Conservation (phyloP, 768 basidiomycete species). For the Sutorius australiensis region DNA sequence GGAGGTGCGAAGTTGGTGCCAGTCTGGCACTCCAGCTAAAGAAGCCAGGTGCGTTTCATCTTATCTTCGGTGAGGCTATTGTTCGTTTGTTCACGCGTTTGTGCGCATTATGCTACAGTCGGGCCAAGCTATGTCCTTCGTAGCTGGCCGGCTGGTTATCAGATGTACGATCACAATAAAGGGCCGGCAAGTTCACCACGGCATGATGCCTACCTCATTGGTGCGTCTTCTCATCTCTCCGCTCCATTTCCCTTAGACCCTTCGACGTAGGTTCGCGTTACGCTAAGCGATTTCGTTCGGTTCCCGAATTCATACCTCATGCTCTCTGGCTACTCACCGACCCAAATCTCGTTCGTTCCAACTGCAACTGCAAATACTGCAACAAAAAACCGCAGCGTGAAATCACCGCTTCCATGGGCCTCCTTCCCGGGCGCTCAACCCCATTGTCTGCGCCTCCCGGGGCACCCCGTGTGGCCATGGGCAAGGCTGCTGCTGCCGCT, state of each 20-base stretch:
- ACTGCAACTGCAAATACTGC: constrained; percentile 78
- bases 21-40: constrained; percentile 43
- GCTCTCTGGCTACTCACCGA: constrained; percentile 74
- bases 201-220: constrained; percentile 76
- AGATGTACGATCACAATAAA: constrained; percentile 73
- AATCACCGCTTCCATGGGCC: constrained; percentile 59
- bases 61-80: not conserved
- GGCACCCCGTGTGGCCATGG: constrained; percentile 11
- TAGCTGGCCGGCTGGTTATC: constrained; percentile 64
- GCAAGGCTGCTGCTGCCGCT: constrained; percentile 1
- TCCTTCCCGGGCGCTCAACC: constrained; percentile 35
- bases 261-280: constrained; percentile 36
- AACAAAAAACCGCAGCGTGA: constrained; percentile 63
- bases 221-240: constrained; percentile 36
- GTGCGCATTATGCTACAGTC: not conserved
- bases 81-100: not conserved
- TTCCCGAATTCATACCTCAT: constrained; percentile 84
- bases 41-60: constrained; percentile 45
- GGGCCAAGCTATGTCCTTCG: constrained; percentile 58
- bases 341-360: constrained; percentile 39
- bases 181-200: constrained; percentile 51
- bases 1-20: constrained; percentile 46
- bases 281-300: constrained; percentile 63
- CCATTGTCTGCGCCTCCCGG: constrained; percentile 29
- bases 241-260: not conserved